Evolutionary conservation across 768 basidiomycete genomes (phyloP).

Genomic region (Astraeus odoratus): DNA sequence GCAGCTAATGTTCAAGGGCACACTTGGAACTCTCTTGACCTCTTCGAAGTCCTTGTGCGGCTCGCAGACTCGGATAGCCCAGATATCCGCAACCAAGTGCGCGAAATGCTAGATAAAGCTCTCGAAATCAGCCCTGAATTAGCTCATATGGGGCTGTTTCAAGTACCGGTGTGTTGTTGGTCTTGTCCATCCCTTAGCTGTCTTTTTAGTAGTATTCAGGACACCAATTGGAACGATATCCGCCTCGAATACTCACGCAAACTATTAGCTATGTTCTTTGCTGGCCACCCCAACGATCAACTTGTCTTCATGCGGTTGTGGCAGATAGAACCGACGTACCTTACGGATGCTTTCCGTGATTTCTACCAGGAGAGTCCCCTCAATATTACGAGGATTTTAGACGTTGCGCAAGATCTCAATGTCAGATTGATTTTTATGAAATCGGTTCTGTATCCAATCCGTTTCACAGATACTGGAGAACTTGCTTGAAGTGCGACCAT

Average conservation of each 20-base stretch:
- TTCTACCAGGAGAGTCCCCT: slow-evolving; percentile 89
- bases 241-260: slow-evolving; percentile 83
- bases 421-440: slow-evolving; percentile 33
- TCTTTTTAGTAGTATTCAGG: slow-evolving; percentile 28
- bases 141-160: slow-evolving; percentile 87
- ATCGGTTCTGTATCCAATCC: not conserved
- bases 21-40: slow-evolving; percentile 91
- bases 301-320: slow-evolving; percentile 96
- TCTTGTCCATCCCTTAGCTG: not conserved
- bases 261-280: slow-evolving; percentile 83
- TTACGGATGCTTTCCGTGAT: slow-evolving; percentile 83
- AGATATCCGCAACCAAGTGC: slow-evolving; percentile 70
- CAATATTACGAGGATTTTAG: slow-evolving; percentile 90
- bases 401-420: slow-evolving; percentile 93
- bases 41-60: slow-evolving; percentile 83
- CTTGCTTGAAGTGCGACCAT: slow-evolving; percentile 84
- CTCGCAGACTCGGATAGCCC: slow-evolving; percentile 63
- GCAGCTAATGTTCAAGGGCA: slow-evolving; percentile 88
- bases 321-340: slow-evolving; percentile 82
- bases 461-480: slow-evolving; percentile 76
- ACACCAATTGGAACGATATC: slow-evolving; percentile 82
- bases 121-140: slow-evolving; percentile 91
- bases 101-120: slow-evolving; percentile 91
- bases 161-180: slow-evolving; percentile 67
- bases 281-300: slow-evolving; percentile 90